Evolutionary conservation across 257 asterid genomes (phyloP).

Genomic region (Linaria vulgaris): DNA sequence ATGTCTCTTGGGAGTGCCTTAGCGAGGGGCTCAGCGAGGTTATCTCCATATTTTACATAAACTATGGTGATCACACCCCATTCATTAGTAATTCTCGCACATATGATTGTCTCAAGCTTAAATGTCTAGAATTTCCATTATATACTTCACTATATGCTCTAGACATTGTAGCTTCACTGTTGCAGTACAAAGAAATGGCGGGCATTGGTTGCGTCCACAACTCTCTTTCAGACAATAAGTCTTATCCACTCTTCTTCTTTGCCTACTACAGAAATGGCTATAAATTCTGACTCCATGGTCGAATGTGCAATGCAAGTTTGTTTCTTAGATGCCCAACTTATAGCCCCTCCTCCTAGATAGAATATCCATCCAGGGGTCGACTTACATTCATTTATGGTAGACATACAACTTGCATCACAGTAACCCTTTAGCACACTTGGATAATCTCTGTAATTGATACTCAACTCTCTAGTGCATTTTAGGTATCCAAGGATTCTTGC

Average conservation of each 20-base stretch:
- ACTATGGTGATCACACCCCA: neutral
- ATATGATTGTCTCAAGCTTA: neutral
- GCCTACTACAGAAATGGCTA: neutral
- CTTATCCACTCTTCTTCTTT: neutral
- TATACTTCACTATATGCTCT: no score
- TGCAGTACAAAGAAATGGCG: no score
- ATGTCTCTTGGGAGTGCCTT: neutral
- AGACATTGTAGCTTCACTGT: no score
- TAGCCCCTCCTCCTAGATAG: no score
- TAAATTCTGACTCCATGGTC: constrained; percentile 1
- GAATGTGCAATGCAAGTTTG: constrained; percentile 15
- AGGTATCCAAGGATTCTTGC: neutral
- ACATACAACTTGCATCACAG: constrained; percentile 1
- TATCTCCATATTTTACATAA: no score
- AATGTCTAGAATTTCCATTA: no score
- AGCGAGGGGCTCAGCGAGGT: neutral
- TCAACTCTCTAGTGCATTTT: neutral
- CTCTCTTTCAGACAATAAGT: neutral
- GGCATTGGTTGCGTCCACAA: no score
- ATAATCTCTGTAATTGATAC: neutral
- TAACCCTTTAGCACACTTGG: neutral
- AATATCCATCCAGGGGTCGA: no score
- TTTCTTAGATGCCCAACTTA: no score
- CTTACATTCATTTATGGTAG: neutral
- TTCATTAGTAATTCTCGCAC: neutral